Evolutionary conservation across 805 yeast genomes (phyloP).

Genomic region (Brettanomyces naardenensis): DNA sequence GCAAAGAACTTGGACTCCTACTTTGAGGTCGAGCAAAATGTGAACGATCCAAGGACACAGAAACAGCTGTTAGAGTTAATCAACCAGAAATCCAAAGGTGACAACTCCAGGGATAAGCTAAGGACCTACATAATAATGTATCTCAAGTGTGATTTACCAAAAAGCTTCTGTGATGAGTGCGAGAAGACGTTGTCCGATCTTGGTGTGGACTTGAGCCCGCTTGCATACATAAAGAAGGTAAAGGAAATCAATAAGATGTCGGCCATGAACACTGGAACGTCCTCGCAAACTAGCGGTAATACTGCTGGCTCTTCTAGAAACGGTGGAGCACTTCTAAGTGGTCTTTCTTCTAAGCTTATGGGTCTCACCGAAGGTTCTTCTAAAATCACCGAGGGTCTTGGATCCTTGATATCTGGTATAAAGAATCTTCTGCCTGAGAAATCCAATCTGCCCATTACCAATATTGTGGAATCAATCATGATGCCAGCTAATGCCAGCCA

Average conservation of each 20-base stretch:
- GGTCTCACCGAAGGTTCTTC: conserved; percentile 64
- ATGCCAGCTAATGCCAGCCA: conserved; percentile 64
- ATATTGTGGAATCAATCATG: conserved; percentile 85
- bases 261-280: conserved; percentile 19
- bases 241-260: conserved; percentile 65
- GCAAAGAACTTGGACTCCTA: conserved; percentile 83
- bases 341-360: conserved; percentile 67
- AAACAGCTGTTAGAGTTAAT: conserved; percentile 54
- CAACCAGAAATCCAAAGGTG: conserved; percentile 42
- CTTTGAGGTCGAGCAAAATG: conserved; percentile 88
- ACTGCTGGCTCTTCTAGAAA: conserved; percentile 25
- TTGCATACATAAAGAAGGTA: conserved; percentile 68
- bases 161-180: conserved; percentile 44
- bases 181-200: conserved; percentile 50
- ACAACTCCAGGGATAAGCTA: conserved; percentile 60
- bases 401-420: conserved; percentile 79
- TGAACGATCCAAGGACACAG: conserved; percentile 51
- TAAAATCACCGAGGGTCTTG: conserved; percentile 79
- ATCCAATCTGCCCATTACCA: conserved; percentile 82
- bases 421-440: conserved; percentile 83
- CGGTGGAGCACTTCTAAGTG: conserved; percentile 52
- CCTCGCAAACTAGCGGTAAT: conserved; percentile 22
- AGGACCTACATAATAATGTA: conserved; percentile 82
- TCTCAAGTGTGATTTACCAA: conserved; percentile 43
- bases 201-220: conserved; percentile 56